Conservation (phyloP, 2,329 filamentous ascomycete species). For the Alternaria novae-zelandiae region DNA sequence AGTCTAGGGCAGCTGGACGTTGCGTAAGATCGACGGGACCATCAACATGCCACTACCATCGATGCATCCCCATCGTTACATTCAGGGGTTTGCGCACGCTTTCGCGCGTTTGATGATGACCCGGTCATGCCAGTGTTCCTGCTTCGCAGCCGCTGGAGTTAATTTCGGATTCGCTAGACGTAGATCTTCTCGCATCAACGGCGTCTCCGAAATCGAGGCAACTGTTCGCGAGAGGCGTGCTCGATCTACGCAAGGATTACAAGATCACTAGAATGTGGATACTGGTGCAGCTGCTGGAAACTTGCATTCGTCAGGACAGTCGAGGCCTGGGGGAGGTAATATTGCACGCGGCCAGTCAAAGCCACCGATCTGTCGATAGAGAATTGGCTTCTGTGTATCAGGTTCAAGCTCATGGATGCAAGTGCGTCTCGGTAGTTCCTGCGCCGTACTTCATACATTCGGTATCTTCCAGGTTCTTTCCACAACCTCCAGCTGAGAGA, state of each 20-base stretch:
- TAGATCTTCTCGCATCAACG: not conserved
- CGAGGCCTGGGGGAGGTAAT: not conserved
- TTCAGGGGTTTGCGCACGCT: not conserved
- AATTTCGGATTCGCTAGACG: not conserved
- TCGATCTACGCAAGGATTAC: not conserved
- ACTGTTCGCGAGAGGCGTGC: not conserved
- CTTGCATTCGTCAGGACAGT: not conserved
- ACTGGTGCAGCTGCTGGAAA: not conserved
- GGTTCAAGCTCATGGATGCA: not conserved
- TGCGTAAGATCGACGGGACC: not conserved
- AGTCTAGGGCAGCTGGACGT: not conserved
- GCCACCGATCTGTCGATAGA: not conserved
- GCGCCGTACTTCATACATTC: not conserved
- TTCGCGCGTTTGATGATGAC: not conserved
- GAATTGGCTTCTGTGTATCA: not conserved
- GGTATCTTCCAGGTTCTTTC: not conserved
- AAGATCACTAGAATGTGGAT: not conserved
- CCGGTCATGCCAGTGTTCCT: not conserved
- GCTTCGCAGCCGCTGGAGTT: not conserved
- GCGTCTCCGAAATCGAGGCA: not conserved
- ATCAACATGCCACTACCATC: not conserved
- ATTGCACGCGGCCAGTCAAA: not conserved
- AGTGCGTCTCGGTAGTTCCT: not conserved
- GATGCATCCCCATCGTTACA: not conserved
- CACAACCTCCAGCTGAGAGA: not conserved